Evolutionary conservation across 2,329 filamentous ascomycete species (phyloP), one percentile per base, ranked within the genome.

Genomic region (Mycosphaerelloides madeirae): DNA sequence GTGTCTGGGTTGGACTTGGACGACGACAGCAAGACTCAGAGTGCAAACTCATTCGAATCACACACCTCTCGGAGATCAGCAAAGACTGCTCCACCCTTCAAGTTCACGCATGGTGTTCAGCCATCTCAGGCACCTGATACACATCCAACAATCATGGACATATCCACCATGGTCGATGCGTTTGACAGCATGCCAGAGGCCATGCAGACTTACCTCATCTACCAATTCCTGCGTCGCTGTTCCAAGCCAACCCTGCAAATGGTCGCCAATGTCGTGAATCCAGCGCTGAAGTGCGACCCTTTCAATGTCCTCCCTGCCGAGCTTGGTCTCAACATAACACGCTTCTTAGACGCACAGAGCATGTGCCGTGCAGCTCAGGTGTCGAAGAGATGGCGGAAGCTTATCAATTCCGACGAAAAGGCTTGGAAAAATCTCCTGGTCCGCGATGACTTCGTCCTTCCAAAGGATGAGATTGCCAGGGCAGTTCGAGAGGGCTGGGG

Each of bases 161-260:
- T 91, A n/a, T 86, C 86, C 6, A 79, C 77, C 13, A 87, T 98
- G 75, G 71, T 98, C 13, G 86, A 95, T 56, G 83, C 83, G 2
- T 98, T 97, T 58, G 91, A 97, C 64, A 79, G 85, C 6, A 85
- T 98, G 76, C 89, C 91, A 2, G 81, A 86, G 34, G 85, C 93
- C 58, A 82, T 98, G 78, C 93, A 98, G 68, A 86, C 85, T 0
- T 95, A 95, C 62, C 84, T 98, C 69, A 95, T 98, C 82, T 97
- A 94, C 63, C 91, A 98, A 63, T 81, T 98, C 43, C 77, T 98
- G 19, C 84, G 87, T 44, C 79, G 93, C 36, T 97, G 90, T 61
- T 81, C 88, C 5, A 85, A 94, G 55, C 84, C 88, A 32, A 95
- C 90, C 0, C 74, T 98, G 4, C 88, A 93, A 60, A 83, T 95